These are phyloP conservation scores for Alternaria incomplexa DNA, from an alignment of 2,329 filamentous ascomycete species.

Conservation along the genomic window DNA sequence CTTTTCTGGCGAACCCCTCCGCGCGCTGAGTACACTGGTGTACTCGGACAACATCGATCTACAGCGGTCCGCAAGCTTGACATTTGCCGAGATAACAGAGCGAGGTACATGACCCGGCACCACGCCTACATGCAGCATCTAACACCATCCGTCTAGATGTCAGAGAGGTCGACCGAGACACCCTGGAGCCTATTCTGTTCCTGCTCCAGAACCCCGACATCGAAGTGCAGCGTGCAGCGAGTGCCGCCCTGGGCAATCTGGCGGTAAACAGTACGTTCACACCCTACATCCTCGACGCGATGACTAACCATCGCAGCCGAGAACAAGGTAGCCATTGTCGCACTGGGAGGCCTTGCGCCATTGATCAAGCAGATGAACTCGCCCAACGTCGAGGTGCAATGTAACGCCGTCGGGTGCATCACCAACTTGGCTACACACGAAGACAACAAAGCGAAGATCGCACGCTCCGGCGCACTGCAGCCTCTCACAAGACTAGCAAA, in stretches of 20 bases:
- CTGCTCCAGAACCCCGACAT: conserved; percentile 94
- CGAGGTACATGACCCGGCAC: conserved; percentile 68
- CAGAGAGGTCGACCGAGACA: conserved; percentile 91
- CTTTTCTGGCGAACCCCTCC: conserved; percentile 93
- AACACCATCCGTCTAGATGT: conserved; percentile 70
- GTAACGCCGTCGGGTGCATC: conserved; percentile 98
- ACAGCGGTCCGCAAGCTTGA: conserved; percentile 94
- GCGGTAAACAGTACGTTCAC: conserved; percentile 83
- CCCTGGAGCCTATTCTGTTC: conserved; percentile 93
- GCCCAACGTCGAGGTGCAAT: conserved; percentile 96
- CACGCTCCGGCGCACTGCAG: conserved; percentile 87
- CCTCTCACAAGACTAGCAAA: conserved; percentile 92
- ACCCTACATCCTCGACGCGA: neutral
- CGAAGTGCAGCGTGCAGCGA: conserved; percentile 95
- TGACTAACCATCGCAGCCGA: conserved; percentile 72
- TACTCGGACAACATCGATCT: conserved; percentile 99
- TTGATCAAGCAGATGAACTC: conserved; percentile 99
- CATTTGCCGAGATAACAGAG: conserved; percentile 98
- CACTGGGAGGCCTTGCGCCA: conserved; percentile 85
- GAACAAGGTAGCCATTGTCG: conserved; percentile 96
- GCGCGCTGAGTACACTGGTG: conserved; percentile 91
- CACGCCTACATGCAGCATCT: conserved; percentile 12
- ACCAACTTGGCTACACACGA: conserved; percentile 98
- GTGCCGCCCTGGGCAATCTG: conserved; percentile 92
- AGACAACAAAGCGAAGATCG: conserved; percentile 99